Evolutionary conservation across 2,329 filamentous ascomycete genomes (phyloP).

Genomic region (Coniochaeta prunicola): DNA sequence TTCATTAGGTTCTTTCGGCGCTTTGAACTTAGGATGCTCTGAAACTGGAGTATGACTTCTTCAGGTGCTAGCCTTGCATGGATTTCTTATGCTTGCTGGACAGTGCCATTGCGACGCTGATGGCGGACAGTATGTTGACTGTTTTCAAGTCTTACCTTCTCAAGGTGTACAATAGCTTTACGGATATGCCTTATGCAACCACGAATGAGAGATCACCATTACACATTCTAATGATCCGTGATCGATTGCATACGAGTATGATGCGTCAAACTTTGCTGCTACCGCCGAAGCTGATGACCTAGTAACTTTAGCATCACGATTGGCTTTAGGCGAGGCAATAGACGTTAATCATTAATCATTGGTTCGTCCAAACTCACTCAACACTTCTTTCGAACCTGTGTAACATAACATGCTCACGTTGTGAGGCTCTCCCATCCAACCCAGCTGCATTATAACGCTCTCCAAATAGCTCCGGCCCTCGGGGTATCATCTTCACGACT

Average conservation of each 20-base stretch:
- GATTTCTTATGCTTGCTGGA: neutral
- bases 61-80: too few relatives aligned
- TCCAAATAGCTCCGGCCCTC: conserved; percentile 41
- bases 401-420: neutral
- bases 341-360: neutral
- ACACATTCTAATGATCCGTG: neutral
- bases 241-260: neutral
- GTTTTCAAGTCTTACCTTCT: neutral
- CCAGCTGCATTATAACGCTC: conserved; percentile 21
- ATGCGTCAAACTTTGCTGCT: neutral
- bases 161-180: neutral
- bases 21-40: too few relatives aligned
- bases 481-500: conserved; percentile 26
- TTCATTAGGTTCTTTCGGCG: too few relatives aligned
- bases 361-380: neutral
- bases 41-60: too few relatives aligned
- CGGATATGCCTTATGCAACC: neutral
- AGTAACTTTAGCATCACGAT: neutral
- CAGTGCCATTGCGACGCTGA: neutral
- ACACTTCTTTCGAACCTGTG: neutral
- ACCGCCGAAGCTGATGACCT: too few relatives aligned
- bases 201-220: neutral
- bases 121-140: neutral
- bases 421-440: neutral
- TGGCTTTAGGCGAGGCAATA: neutral